Conservation (phyloP, 2,329 filamentous ascomycete species). For the Botrytis cinerea region DNA sequence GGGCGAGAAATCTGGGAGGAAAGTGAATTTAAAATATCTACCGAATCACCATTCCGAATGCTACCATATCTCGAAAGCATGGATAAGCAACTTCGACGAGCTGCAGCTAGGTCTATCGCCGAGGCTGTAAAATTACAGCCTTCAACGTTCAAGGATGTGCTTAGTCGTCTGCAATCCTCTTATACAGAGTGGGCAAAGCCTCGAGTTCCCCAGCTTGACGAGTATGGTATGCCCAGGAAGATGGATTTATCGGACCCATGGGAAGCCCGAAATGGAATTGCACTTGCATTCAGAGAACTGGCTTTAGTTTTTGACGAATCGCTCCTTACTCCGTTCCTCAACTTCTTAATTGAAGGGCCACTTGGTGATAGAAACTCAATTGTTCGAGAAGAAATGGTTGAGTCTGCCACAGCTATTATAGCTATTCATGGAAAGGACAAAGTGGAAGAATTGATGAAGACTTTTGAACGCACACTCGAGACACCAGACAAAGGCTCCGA, state of each 20-base stretch:
- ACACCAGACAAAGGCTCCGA: conserved; percentile 79
- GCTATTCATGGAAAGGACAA: conserved; percentile 77
- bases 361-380: conserved; percentile 77
- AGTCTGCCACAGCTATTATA: conserved; percentile 81
- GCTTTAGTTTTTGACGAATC: conserved; percentile 66
- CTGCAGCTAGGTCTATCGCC: conserved; percentile 79
- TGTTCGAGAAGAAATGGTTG: conserved; percentile 88
- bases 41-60: conserved; percentile 65
- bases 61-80: conserved; percentile 77
- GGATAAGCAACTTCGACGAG: conserved; percentile 79
- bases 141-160: conserved; percentile 59
- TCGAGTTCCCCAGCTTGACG: conserved; percentile 79
- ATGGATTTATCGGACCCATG: conserved; percentile 85
- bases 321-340: conserved; percentile 75
- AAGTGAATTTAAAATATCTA: conserved; percentile 72
- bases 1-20: conserved; percentile 94
- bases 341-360: conserved; percentile 85
- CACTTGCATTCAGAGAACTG: conserved; percentile 82
- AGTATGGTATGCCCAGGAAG: conserved; percentile 93
- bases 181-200: conserved; percentile 83
- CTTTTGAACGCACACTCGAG: conserved; percentile 87
- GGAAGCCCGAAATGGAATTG: conserved; percentile 88
- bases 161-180: conserved; percentile 65
- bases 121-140: conserved; percentile 67
- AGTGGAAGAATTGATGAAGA: conserved; percentile 87